Conservation (phyloP, 805 yeast species). For the Huiozyma naganishii region DNA sequence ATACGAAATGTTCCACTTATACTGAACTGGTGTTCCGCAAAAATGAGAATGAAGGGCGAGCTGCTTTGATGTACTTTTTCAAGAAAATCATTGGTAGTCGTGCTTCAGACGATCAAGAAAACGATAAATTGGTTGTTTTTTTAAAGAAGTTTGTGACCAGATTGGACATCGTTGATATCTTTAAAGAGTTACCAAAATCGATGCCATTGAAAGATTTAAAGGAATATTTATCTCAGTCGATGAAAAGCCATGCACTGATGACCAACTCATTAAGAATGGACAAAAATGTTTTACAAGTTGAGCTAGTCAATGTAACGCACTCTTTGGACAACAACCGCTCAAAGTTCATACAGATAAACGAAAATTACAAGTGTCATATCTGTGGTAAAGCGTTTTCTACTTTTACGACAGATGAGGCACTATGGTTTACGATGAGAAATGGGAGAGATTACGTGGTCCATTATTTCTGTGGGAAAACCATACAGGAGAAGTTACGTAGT, state of each 20-base stretch:
- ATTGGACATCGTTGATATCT: conserved; percentile 22
- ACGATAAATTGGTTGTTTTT: conserved; percentile 6
- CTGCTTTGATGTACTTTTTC: conserved; percentile 32
- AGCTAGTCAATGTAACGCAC: conserved; percentile 38
- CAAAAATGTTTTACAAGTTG: conserved; percentile 43
- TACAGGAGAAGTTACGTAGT: conserved; percentile 9
- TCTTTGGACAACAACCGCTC: conserved; percentile 31
- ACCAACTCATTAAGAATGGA: conserved; percentile 34
- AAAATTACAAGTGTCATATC: conserved; percentile 41
- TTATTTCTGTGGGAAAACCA: conserved; percentile 19
- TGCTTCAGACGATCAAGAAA: conserved; percentile 14
- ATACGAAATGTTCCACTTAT: conserved; percentile 47
- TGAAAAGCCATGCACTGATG: conserved; percentile 32
- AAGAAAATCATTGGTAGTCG: conserved; percentile 28
- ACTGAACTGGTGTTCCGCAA: conserved; percentile 39
- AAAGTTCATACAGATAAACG: conserved; percentile 30
- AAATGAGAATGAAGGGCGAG: conserved; percentile 31
- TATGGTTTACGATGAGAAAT: conserved; percentile 10
- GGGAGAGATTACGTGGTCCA: conserved; percentile 16
- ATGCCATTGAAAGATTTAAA: conserved; percentile 36
- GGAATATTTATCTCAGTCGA: conserved; percentile 34
- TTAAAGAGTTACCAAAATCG: conserved; percentile 41
- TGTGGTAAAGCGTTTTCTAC: conserved; percentile 37
- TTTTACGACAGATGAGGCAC: conserved; percentile 12
- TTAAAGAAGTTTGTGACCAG: conserved; percentile 19